These are phyloP conservation scores for Mucor mucedo DNA, from an alignment of 371 early-diverging fungal species.

Conservation along the genomic window DNA sequence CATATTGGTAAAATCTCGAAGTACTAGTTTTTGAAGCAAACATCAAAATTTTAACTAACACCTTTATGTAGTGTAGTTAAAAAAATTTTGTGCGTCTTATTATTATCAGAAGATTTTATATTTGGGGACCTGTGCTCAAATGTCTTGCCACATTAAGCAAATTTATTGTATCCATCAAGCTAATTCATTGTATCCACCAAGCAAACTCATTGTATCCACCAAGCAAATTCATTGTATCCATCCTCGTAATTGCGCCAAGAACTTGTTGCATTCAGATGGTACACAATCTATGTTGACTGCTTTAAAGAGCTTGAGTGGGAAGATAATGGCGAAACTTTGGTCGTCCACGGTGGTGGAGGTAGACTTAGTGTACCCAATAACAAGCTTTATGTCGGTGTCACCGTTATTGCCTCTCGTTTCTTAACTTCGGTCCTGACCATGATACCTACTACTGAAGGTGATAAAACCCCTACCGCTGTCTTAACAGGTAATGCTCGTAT, in stretches of 20 bases:
- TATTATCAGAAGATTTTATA: too few relatives aligned
- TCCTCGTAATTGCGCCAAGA: constrained; percentile 80
- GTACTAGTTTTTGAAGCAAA: too few relatives aligned
- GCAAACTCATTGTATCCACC: too few relatives aligned
- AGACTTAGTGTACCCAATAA: constrained; percentile 74
- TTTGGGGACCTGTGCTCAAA: too few relatives aligned
- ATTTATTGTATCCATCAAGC: too few relatives aligned
- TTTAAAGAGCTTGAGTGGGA: constrained; percentile 90
- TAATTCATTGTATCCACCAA: constrained; percentile 64
- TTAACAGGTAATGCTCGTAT: constrained; percentile 97
- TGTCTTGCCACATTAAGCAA: too few relatives aligned
- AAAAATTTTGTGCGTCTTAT: too few relatives aligned
- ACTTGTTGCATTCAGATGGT: constrained; percentile 95
- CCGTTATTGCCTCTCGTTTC: constrained; percentile 97
- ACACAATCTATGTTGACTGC: constrained; percentile 97
- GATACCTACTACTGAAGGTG: constrained; percentile 56
- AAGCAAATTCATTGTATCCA: constrained; percentile 96
- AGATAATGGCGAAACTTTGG: constrained; percentile 88
- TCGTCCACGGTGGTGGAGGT: constrained; percentile 84
- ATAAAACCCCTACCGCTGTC: constrained; percentile 53
- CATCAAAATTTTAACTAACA: too few relatives aligned
- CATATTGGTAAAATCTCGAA: too few relatives aligned
- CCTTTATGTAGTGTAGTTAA: too few relatives aligned
- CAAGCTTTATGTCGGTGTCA: constrained; percentile 94
- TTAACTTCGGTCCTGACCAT: constrained; percentile 88